These are phyloP conservation scores for Fusarium sp. DNA, from an alignment of 2,329 filamentous ascomycete species.

Conservation along the genomic window DNA sequence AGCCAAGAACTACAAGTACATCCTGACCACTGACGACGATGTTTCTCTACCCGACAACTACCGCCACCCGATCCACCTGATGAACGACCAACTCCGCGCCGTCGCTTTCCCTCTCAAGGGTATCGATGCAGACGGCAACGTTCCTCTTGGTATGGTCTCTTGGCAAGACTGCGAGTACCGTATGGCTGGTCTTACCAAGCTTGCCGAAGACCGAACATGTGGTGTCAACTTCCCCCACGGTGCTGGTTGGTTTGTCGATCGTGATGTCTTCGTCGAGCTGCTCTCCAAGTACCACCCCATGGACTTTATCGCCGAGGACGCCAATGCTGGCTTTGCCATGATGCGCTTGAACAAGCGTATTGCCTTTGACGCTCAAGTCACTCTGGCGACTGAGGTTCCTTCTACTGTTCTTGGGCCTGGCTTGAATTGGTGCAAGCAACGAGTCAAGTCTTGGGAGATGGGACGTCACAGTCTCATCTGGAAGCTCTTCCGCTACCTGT, in stretches of 20 bases:
- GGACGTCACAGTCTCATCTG: constrained; percentile 26
- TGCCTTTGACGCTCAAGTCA: constrained; percentile 7
- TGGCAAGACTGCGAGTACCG: constrained; percentile 15
- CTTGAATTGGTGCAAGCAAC: constrained; percentile 36
- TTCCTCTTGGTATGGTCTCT: not conserved
- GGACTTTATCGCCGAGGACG: constrained; percentile 7
- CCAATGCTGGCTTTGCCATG: constrained; percentile 6
- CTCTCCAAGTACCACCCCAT: constrained; percentile 10
- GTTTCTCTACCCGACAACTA: constrained; percentile 5
- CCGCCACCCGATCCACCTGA: not conserved
- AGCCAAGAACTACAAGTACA: constrained; percentile 7
- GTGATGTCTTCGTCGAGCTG: not conserved
- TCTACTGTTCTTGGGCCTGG: constrained; percentile 22
- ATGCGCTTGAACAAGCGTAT: constrained; percentile 4
- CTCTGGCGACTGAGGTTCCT: not conserved
- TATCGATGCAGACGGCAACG: not conserved
- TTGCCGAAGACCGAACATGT: constrained; percentile 4
- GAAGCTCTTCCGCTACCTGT: constrained; percentile 9
- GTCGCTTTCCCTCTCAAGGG: constrained; percentile 6
- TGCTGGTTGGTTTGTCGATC: constrained; percentile 8
- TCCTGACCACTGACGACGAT: constrained; percentile 8
- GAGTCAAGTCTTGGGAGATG: constrained; percentile 38
- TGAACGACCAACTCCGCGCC: not conserved
- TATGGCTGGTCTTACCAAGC: constrained; percentile 1
- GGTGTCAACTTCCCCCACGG: constrained; percentile 6